These are phyloP conservation scores for Alternaria alternata DNA, from an alignment of 2,329 filamentous ascomycete species.

Conservation along the genomic window DNA sequence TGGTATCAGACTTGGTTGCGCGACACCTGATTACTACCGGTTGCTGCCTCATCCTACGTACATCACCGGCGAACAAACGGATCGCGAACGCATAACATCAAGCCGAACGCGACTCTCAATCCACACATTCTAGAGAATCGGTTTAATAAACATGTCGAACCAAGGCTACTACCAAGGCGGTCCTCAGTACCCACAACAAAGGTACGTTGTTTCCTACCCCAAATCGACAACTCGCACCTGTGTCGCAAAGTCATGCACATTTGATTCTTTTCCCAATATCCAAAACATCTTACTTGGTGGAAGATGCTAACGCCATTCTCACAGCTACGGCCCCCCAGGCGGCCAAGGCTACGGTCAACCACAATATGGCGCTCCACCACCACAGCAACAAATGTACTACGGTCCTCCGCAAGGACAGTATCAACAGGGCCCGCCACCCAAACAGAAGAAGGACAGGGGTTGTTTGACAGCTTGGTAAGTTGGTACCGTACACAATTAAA, in stretches of 20 bases:
- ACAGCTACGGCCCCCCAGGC: constrained; percentile 35
- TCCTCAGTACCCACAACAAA: constrained; percentile 50
- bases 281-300: fast-evolving
- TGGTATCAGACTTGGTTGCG: constrained; percentile 1
- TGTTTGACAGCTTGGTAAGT: constrained; percentile 44
- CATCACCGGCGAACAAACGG: background rate
- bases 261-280: background rate
- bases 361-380: constrained; percentile 37
- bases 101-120: background rate
- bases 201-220: constrained; percentile 24
- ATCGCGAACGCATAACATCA: background rate
- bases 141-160: constrained; percentile 35
- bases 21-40: background rate
- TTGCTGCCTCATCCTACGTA: background rate
- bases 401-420: constrained; percentile 51
- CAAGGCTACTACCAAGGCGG: constrained; percentile 49
- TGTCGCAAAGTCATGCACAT: background rate
- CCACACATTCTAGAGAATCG: no score
- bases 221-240: background rate
- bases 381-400: constrained; percentile 39
- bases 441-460: constrained; percentile 55
- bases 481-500: background rate
- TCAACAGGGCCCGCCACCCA: constrained; percentile 59
- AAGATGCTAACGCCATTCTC: background rate
- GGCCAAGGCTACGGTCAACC: constrained; percentile 19